Evolutionary conservation across 257 asterid species (phyloP), one percentile per base, ranked within the genome.

Genomic region (Ajuga chamaepitys): DNA sequence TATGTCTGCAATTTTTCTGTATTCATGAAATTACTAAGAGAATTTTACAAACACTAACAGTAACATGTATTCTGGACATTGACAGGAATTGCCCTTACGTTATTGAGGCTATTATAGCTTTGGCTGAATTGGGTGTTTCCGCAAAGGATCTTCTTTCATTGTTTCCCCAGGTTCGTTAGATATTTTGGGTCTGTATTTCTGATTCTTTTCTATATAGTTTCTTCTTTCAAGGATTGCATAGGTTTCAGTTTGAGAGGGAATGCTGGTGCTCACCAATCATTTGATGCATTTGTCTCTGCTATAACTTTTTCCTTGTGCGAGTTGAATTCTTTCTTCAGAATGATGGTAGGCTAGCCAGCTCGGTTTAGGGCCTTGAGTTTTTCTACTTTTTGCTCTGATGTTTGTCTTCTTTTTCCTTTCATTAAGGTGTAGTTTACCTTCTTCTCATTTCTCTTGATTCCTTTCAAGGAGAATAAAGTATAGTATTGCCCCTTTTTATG

Each of bases 91-190:
- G 87, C 74, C 95, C 97, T 24, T 90, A 74, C 75, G 78, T 86
- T 68, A 80, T 94, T 25, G 99, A 94, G 82, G 99, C 95, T 44
- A 80, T 90, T 70, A 78, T 80, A 61, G 95, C 95, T 38, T 83
- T 94, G 85, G 97, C 99, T 50, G 99, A 94, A 75, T 65, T 90
- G 80, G 95, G 99, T 22, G 91, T 86, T 48, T 54, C 81, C 1
- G 85, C 97, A 34, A 94, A 86, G 80, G 99, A 94, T 70, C 88
- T 94, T 44, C 67, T 81, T 46, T 80, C 88, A 14, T 66, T 86
- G 84, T 83, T 90, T 76, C 91, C 99, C 70, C 97, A 82, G 97
- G 97, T 89, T 60, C 72, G 82, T 72, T 54, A 37, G 67, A 21
- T 45, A 62, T 25, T 45, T 55, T 67, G 32, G 44, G 35, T 66